A percentile compares a stretch with the other conserved stretches of the same genome.
phyloP scores from a whole-genome alignment of 352 stramenopile genomes.

The Phytophthora pluvialis region DNA sequence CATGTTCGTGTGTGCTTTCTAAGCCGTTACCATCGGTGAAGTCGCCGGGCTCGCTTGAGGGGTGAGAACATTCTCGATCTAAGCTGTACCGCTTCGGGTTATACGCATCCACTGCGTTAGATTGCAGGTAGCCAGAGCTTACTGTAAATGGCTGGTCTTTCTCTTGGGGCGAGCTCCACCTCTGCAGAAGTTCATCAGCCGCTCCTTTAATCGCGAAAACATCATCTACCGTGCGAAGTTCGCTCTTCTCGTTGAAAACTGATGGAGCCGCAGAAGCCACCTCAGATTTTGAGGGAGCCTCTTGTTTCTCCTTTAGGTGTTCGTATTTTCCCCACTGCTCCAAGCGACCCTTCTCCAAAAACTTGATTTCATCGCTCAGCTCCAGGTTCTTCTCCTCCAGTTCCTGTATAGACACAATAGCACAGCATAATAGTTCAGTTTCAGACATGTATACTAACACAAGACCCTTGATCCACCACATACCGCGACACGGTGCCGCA shows the following conservation, averaged over 20 bases:
- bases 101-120: slow-evolving; percentile 25
- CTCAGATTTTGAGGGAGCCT: slow-evolving; percentile 13
- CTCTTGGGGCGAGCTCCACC: slow-evolving; percentile 30
- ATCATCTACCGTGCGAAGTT: slow-evolving; percentile 43
- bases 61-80: slow-evolving; percentile 24
- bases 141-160: slow-evolving; percentile 2
- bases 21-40: not conserved
- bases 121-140: slow-evolving; percentile 10
- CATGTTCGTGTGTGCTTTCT: not conserved
- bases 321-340: slow-evolving; percentile 82
- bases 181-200: slow-evolving; percentile 46
- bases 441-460: not conserved
- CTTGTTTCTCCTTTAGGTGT: slow-evolving; percentile 54
- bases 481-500: slow-evolving; percentile 74
- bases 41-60: slow-evolving; percentile 8
- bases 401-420: slow-evolving; percentile 46
- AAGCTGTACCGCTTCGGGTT: slow-evolving; percentile 48
- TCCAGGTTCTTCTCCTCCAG: slow-evolving; percentile 81
- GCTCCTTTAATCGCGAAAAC: slow-evolving; percentile 50
- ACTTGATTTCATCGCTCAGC: slow-evolving; percentile 76
- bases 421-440: slow-evolving; percentile 9
- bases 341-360: slow-evolving; percentile 76
- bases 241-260: slow-evolving; percentile 13
- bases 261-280: slow-evolving; percentile 2
- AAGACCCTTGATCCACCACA: slow-evolving; percentile 4